A percentile compares a stretch with the other conserved stretches of the same genome.
Conservation (phyloP, 1,139 yeast species). For the Protomyces inundatus region DNA sequence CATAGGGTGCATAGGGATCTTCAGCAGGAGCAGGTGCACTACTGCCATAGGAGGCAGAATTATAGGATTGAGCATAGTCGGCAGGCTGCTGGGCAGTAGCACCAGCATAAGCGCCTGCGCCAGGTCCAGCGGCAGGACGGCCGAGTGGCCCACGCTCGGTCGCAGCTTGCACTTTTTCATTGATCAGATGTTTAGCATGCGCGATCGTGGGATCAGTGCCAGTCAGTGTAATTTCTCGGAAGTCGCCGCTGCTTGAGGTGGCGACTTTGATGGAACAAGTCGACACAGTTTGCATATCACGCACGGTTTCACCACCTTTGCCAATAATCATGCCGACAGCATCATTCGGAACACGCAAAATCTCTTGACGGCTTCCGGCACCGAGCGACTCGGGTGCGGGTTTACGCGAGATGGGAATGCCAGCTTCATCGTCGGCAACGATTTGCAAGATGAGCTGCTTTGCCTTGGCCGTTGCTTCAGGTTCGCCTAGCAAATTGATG, state of each 20-base stretch:
- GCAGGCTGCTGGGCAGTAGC: constrained; percentile 4
- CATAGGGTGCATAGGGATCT: constrained; percentile 25
- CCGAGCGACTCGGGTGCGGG: constrained; percentile 23
- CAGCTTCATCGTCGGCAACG: constrained; percentile 27
- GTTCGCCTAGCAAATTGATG: constrained; percentile 28
- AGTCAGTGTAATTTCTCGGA: constrained; percentile 24
- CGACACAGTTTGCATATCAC: constrained; percentile 25
- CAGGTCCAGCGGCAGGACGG: neutral
- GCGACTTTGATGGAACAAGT: constrained; percentile 27
- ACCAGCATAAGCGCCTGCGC: neutral
- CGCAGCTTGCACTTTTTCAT: constrained; percentile 23
- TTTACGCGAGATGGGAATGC: constrained; percentile 18
- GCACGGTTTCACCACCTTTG: constrained; percentile 27
- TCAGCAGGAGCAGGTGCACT: neutral
- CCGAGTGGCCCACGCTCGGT: constrained; percentile 7
- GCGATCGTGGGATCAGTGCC: constrained; percentile 28
- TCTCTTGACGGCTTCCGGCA: constrained; percentile 16
- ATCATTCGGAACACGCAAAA: constrained; percentile 25
- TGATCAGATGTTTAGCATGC: constrained; percentile 22
- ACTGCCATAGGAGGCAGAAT: neutral
- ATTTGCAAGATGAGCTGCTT: constrained; percentile 27
- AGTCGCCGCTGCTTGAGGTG: constrained; percentile 12
- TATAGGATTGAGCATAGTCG: constrained; percentile 1
- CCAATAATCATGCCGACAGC: constrained; percentile 29
- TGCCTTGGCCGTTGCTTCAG: constrained; percentile 27